These are phyloP conservation scores for Tricladium varicosporioides DNA, from an alignment of 2,329 filamentous ascomycete genomes.

Conservation along the genomic window DNA sequence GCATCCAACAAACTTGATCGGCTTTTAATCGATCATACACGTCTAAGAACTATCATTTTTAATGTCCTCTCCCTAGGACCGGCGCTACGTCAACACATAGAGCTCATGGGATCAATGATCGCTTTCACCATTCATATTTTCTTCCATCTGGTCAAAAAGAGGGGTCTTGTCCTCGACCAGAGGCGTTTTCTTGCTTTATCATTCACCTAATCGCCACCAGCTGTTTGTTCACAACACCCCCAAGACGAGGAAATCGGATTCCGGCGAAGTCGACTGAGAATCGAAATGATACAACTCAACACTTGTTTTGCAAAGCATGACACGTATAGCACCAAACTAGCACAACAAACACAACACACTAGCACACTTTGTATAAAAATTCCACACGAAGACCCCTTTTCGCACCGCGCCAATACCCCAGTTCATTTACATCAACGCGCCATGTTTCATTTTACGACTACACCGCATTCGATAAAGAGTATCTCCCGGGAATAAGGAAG, in stretches of 20 bases:
- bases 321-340: constrained; percentile 18
- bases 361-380: constrained; percentile 20
- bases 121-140: constrained; percentile 23
- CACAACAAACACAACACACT: constrained; percentile 9
- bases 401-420: constrained; percentile 22
- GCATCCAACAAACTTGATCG: constrained; percentile 34
- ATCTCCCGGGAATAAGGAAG: not conserved
- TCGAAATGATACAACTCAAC: constrained; percentile 17
- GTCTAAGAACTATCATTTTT: constrained; percentile 26
- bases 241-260: constrained; percentile 20
- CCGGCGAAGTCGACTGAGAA: constrained; percentile 30
- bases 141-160: constrained; percentile 29
- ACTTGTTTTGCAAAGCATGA: constrained; percentile 18
- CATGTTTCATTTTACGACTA: constrained; percentile 25
- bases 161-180: constrained; percentile 37
- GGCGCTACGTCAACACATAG: constrained; percentile 26
- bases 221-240: constrained; percentile 6
- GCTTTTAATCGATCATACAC: constrained; percentile 8
- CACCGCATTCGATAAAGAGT: constrained; percentile 11
- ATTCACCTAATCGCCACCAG: constrained; percentile 19
- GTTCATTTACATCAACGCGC: constrained; percentile 20
- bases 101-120: constrained; percentile 19
- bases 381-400: constrained; percentile 14
- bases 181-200: constrained; percentile 28
- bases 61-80: constrained; percentile 24